Conservation (phyloP, 176 grass and related monocot genomes). For the Oryza rufipogon region DNA sequence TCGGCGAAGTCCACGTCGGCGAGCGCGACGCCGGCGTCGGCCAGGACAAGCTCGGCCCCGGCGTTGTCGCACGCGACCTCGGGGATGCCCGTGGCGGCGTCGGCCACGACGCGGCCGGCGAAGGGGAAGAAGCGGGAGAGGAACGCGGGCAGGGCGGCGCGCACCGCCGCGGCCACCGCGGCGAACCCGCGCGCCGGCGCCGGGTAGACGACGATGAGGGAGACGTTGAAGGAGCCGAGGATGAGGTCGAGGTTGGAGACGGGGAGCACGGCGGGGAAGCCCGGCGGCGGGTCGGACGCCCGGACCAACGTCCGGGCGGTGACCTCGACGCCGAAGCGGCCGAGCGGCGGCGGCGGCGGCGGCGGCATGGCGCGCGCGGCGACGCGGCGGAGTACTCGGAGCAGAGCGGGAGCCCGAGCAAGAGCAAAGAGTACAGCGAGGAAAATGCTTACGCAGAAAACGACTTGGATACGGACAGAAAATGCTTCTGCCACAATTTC, state of each 20-base stretch:
- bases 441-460: no score
- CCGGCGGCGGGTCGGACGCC: conserved; percentile 42
- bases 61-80: conserved; percentile 58
- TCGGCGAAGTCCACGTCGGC: conserved; percentile 58
- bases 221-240: conserved; percentile 54
- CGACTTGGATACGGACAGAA: no score
- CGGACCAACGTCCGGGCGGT: conserved; percentile 35
- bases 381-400: neutral
- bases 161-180: conserved; percentile 11
- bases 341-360: neutral
- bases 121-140: conserved; percentile 60
- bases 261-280: conserved; percentile 33
- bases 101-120: conserved; percentile 41
- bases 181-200: conserved; percentile 26
- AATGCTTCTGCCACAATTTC: no score
- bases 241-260: conserved; percentile 64
- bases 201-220: conserved; percentile 49
- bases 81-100: conserved; percentile 27
- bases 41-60: conserved; percentile 74
- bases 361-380: neutral
- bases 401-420: neutral
- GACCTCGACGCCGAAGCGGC: conserved; percentile 25
- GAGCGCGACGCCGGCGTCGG: conserved; percentile 28
- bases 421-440: no score
- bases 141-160: conserved; percentile 38